Evolutionary conservation across 345 rosid genomes (phyloP), one percentile per base, ranked within the genome.

Genomic region (Lepidium africanum): DNA sequence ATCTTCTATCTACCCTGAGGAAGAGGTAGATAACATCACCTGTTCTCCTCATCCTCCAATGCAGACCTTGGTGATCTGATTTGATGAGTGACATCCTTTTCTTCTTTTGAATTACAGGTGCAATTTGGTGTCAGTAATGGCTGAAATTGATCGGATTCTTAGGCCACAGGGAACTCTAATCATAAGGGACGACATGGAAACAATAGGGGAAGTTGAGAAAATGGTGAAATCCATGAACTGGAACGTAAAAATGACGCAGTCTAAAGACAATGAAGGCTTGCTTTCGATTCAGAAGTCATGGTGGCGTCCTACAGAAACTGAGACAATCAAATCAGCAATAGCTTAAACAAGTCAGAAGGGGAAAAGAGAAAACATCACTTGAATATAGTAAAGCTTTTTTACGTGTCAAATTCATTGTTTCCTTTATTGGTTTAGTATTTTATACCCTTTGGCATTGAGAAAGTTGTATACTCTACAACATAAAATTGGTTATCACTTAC

Each of bases 81-180:
- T 15, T 43, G 15, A 19, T 35, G 16, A 40, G 33, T 21, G 5
- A 19, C 2, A 5, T 27, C 54, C 14, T 15, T 21, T 43, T 73
- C n/a, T 49, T 14, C 35, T 52, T 19, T 53, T 50, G 47, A 62
- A 52, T 61, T 11, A 33, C 84, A 91, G 97, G 85, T 89, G 94
- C 80, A 83, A 61, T 47, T 62, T 91, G 53, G 81, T 77, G 61
- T 62, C 85, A 2, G 84, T 84, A 64, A 59, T 91, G 61, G 94
- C 90, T 27, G 97, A 91, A 80, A 81, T 85, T 6, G 96, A 91
- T 74, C 75, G 96, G 66, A 82, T 92, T 67, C 77, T 89, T 64
- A 82, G 98, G 79, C 96, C 98, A 27, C 87, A 86, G 51, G 98
- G 94, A 72, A 81, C 77, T 65, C 79, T 89, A 25, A 84, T 89